phyloP scores from a whole-genome alignment of 441 rosid genomes.

The Erysimum cheiri region DNA sequence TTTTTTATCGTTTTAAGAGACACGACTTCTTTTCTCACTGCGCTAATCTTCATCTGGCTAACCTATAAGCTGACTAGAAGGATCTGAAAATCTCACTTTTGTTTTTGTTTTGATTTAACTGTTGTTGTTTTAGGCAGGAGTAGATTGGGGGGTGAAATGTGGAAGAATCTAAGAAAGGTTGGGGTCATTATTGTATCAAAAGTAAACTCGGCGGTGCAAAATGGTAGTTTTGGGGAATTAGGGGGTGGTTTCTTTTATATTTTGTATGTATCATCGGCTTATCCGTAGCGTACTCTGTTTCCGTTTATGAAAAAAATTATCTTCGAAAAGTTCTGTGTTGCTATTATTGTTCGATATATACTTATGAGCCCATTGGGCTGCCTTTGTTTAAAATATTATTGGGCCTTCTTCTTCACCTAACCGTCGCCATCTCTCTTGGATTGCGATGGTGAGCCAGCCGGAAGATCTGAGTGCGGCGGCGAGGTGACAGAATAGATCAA shows the following conservation, averaged over 20 bases:
- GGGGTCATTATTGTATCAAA: constrained; percentile 32
- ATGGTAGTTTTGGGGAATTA: constrained; percentile 26
- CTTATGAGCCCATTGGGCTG: neutral
- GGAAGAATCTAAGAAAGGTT: constrained; percentile 3
- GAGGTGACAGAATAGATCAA: no score
- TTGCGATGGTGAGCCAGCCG: neutral
- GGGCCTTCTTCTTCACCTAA: neutral
- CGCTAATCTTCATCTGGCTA: constrained; percentile 42
- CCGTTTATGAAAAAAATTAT: constrained; percentile 16
- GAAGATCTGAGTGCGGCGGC: neutral
- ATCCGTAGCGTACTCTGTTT: constrained; percentile 28
- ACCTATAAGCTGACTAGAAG: constrained; percentile 48
- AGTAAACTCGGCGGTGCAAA: constrained; percentile 21
- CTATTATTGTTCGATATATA: neutral
- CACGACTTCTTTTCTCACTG: constrained; percentile 22
- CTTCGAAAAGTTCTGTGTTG: constrained; percentile 7
- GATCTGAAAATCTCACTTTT: constrained; percentile 23
- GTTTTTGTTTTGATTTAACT: constrained; percentile 24
- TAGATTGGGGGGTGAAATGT: constrained; percentile 34
- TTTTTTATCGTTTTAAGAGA: constrained; percentile 21
- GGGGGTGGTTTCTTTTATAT: constrained; percentile 11
- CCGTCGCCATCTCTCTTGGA: neutral
- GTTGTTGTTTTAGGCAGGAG: constrained; percentile 44
- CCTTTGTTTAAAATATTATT: no score
- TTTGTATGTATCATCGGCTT: constrained; percentile 36